Evolutionary conservation across 305 asterid genomes (phyloP), one percentile per base, ranked within the genome.

Genomic region (Lippia alba): DNA sequence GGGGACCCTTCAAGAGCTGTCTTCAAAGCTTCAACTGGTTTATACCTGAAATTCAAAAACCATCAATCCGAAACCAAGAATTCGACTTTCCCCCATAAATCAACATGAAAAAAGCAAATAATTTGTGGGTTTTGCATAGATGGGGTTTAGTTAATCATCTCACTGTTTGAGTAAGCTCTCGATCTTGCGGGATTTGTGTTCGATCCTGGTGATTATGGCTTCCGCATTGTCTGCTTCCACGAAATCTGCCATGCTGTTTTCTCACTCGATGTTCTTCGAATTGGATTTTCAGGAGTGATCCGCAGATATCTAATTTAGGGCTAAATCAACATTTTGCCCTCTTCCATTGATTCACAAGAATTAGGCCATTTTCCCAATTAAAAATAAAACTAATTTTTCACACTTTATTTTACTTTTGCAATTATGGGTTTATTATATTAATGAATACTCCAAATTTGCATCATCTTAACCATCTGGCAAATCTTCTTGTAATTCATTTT

Each of bases 91-190:
- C 56, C 14, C 14, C 30, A 64, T 56, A 2, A 7, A 54, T 57
- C 62, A 51, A 51, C 44, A 8, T 41, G 11, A 60, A 32, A 61
- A 20, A 36, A 15, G 40, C 50, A 56, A 45, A 39, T 6, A 33
- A 3, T 12, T 18, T 46, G 24, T 9, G 20, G 24, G n/a, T 46
- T 45, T 69, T 16, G 32, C 14, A 11, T 8, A 45, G 18, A 55
- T 53, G 48, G 33, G 46, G 4, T 8, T 15, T 3, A 14, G 17
- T 14, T 12, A 64, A 40, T 66, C 34, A 49, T 10, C 58, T 17
- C 80, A 94, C 96, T 89, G 97, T 80, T 91, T 91, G 87, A 94
- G 99, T 81, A 94, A 80, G 85, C 96, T 91, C 51, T 94, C 99
- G 83, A 94, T 94, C 87, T 91, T 94, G 89, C 96, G 89, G 33